Percentiles rank a stretch among this genome's conserved stretches.
phyloP scores from a whole-genome alignment of 805 yeast species.

The Starmerella bombicola region DNA sequence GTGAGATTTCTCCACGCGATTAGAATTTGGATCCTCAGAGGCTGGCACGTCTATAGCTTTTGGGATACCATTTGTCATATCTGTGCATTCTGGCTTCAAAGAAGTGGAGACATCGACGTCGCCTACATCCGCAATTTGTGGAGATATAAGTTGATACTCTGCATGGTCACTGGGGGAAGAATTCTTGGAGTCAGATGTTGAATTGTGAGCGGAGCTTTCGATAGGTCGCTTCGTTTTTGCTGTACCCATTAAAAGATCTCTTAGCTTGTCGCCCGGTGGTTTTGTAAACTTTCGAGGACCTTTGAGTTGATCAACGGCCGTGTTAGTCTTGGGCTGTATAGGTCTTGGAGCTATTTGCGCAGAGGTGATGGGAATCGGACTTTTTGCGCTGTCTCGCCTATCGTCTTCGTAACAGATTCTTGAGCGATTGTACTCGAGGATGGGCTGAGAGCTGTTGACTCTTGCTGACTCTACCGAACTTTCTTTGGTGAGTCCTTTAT shows the following conservation, averaged over 20 bases:
- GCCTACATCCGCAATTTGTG: too few relatives aligned
- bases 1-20: too few relatives aligned
- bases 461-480: background rate
- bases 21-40: too few relatives aligned
- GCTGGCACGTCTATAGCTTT: too few relatives aligned
- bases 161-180: too few relatives aligned
- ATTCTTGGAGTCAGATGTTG: too few relatives aligned
- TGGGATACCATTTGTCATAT: too few relatives aligned
- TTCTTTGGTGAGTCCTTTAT: background rate
- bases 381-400: constrained; percentile 1
- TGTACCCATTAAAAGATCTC: constrained; percentile 7
- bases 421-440: background rate
- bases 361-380: background rate
- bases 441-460: too few relatives aligned
- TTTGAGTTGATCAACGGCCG: background rate
- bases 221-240: background rate
- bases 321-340: background rate
- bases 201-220: too few relatives aligned
- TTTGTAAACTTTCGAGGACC: constrained; percentile 4
- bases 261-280: constrained; percentile 13
- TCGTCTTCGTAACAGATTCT: constrained; percentile 1
- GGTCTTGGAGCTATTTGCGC: background rate
- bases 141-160: too few relatives aligned
- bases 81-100: too few relatives aligned
- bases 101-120: too few relatives aligned